A percentile compares a stretch with the other conserved stretches of the same genome.
These are phyloP conservation scores for Phragmites australis DNA, from an alignment of 176 grass and related monocot genomes.

Conservation along the genomic window DNA sequence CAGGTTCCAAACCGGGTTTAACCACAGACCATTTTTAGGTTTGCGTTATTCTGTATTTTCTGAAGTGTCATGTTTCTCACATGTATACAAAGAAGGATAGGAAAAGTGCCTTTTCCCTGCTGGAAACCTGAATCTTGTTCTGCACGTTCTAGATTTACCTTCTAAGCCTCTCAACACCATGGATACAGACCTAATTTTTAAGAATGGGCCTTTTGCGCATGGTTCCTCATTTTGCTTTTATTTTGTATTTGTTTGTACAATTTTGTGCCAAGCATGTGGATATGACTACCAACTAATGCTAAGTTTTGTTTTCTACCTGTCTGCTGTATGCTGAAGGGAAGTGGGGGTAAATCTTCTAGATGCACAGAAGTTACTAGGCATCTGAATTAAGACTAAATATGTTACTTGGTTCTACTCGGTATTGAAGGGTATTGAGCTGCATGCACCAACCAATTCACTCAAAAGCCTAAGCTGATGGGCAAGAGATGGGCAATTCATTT, in stretches of 20 bases:
- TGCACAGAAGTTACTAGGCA: slow-evolving; percentile 9
- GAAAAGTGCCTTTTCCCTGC: background rate
- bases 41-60: background rate
- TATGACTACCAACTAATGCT: slow-evolving; percentile 11
- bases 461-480: too few species aligned
- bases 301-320: background rate
- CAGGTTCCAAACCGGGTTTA: background rate
- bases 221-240: background rate
- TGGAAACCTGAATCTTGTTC: slow-evolving; percentile 5
- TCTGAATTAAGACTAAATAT: slow-evolving; percentile 7
- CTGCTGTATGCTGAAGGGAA: background rate
- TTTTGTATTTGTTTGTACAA: background rate
- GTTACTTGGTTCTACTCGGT: slow-evolving; percentile 9
- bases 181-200: background rate
- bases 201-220: background rate
- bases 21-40: background rate
- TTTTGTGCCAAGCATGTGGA: background rate
- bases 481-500: too few species aligned
- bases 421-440: too few species aligned
- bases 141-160: slow-evolving; percentile 1
- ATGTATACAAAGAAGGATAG: background rate
- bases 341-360: background rate
- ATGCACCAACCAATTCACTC: too few species aligned
- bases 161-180: background rate
- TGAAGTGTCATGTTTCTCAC: background rate